phyloP scores from a whole-genome alignment of 176 grass and related monocot genomes.

The Canna indica region DNA sequence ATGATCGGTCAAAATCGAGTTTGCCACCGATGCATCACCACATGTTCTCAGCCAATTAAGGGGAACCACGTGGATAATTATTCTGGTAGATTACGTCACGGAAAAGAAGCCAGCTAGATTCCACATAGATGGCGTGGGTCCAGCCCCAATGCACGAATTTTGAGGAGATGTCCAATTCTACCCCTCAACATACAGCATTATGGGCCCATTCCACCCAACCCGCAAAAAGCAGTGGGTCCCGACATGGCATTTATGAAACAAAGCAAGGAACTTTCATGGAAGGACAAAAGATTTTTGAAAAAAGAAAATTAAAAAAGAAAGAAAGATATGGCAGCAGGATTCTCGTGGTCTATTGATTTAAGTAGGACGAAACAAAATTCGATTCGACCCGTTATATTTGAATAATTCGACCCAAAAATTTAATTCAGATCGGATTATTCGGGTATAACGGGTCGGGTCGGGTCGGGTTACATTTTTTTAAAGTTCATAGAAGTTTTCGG shows the following conservation, averaged over 20 bases:
- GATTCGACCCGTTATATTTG: no score
- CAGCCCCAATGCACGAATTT: not conserved
- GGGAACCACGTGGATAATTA: no score
- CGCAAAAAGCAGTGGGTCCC: not conserved
- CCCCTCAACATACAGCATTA: not conserved
- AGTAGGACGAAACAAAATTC: no score
- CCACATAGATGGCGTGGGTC: not conserved
- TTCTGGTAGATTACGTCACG: no score
- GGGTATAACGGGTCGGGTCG: no score
- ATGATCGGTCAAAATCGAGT: no score
- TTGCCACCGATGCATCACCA: no score
- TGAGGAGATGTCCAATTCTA: not conserved
- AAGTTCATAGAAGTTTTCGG: no score
- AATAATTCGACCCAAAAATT: no score
- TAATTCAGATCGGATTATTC: no score
- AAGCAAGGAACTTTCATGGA: not conserved
- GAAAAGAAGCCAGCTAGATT: not conserved
- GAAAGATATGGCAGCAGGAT: not conserved
- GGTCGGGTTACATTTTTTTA: no score
- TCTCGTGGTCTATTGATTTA: not conserved
- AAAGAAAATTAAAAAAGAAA: not conserved
- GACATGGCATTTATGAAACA: not conserved
- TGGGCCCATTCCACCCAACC: not conserved
- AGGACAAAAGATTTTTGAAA: not conserved
- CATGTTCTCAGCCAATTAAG: no score